A percentile compares a stretch with the other conserved stretches of the same genome.
phyloP scores from a whole-genome alignment of 2,329 filamentous ascomycete species.

The Pseudogymnoascus sp. region DNA sequence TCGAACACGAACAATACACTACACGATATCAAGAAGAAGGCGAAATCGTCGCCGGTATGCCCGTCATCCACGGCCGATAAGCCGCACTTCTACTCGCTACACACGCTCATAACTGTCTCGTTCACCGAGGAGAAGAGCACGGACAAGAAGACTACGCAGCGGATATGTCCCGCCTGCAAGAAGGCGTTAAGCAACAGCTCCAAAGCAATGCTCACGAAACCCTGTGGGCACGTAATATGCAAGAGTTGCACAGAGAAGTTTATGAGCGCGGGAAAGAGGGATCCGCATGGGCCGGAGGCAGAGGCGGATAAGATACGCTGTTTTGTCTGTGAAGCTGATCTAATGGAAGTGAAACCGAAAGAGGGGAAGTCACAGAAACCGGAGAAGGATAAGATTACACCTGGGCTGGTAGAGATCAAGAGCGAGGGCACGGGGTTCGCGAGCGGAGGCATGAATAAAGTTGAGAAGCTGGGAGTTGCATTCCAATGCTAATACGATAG shows the following conservation, averaged over 20 bases:
- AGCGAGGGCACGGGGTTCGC: conserved; percentile 92
- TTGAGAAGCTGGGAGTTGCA: conserved; percentile 67
- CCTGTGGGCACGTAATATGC: conserved; percentile 88
- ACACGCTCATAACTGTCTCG: conserved; percentile 63
- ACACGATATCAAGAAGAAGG: conserved; percentile 47
- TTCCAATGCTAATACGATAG: conserved; percentile 61
- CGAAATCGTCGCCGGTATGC: conserved; percentile 64
- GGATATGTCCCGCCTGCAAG: conserved; percentile 76
- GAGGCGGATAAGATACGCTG: conserved; percentile 52
- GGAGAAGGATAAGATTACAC: conserved; percentile 50
- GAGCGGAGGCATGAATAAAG: conserved; percentile 72
- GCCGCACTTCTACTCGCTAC: conserved; percentile 68
- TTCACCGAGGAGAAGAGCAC: conserved; percentile 64
- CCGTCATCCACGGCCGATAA: conserved; percentile 60
- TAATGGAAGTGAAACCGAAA: conserved; percentile 41
- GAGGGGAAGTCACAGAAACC: conserved; percentile 39
- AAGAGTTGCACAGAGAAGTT: conserved; percentile 78
- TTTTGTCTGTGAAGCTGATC: conserved; percentile 77
- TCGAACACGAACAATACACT: conserved; percentile 50
- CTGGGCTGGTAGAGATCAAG: conserved; percentile 69
- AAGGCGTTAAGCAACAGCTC: conserved; percentile 75
- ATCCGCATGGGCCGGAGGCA: conserved; percentile 49
- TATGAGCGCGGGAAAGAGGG: conserved; percentile 51
- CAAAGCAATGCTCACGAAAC: conserved; percentile 72
- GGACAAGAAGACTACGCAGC: conserved; percentile 36